Evolutionary conservation across 164 flowering plant species (phyloP), one percentile per base, ranked within the genome.

Genomic region (Nelumbo lutea): DNA sequence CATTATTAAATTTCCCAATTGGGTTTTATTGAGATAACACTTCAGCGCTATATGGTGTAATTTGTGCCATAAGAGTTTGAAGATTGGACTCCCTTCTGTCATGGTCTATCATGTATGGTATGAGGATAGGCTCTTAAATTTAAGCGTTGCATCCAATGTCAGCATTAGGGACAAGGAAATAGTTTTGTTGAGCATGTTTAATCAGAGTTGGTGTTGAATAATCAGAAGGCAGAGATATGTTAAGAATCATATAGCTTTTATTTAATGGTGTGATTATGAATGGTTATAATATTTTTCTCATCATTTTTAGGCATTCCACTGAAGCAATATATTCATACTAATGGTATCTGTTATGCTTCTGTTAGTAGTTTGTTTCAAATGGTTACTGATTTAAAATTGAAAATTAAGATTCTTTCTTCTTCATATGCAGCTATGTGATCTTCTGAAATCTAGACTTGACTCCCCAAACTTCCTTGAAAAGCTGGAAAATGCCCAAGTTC

Each of bases 381-480:
- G 27, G 27, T 27, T 27, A 27, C 27, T 27, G 27, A 27, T 27
- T 27, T 27, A 0, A 46, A 53, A 2, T 9, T 53, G n/a, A 1
- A 11, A 53, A 53, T 10, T 53, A 53, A 53, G 14, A 3, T 11
- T 46, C 38, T 59, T 45, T 45, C 41, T 56, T 58, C 13, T 14
- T 44, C 40, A 14, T 44, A 50, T 84, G 83, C 90, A 90, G 98
- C 77, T 90, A n/a, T 84, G 88, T 70, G 84, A 82, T 74, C 88
- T 93, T 68, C 82, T 93, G 51, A 87, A 85, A 77, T 91, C 98
- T 53, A 79, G 89, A 79, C 83, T 93, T 65, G 88, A 85, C 69
- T 81, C 92, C 73, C 82, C 89, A 2, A 84, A 84, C 71, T 91
- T 93, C 72, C 92, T 90, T 65, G 86, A 89, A 80, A 91, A 83